Evolutionary conservation across 257 asterid species (phyloP), one percentile per base, ranked within the genome.

Genomic region (Rhazya stricta): DNA sequence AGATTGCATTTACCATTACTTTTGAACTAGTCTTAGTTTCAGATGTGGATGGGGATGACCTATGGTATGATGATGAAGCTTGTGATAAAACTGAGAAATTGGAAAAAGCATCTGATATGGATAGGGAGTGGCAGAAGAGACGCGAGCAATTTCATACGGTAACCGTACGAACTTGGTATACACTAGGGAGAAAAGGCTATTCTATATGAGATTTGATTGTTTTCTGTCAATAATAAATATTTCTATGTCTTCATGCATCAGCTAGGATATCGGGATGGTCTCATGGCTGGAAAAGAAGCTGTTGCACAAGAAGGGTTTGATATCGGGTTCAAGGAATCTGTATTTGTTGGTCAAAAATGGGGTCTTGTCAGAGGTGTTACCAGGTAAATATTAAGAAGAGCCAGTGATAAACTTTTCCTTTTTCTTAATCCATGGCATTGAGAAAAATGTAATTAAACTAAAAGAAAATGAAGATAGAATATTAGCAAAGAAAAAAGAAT

Each of bases 231-330:
- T 48, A 32, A 56, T 43, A 51, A 73, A 41, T 76, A 21, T 68
- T 54, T 78, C 56, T 78, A 15, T 37, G 78, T 83, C 81, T 57
- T 75, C 79, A 74, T 66, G 36, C 66, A 34, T 78, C 75, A 94
- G 98, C 80, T 90, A n/a, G 99, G 99, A 81, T 94, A 92, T 81
- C 97, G 99, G 37, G 99, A 94, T 67, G 99, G 99, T 77, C 77
- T 92, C 67, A 79, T 90, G 48, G 92, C 92, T 71, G 99, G 96
- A 77, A 88, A 92, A 80, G 97, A 94, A 78, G 85, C 90, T 71
- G 88, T 97, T 34, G 91, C 87, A 16, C 98, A 94, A 74, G 92
- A 89, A 58, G 97, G 99, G 37, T 94, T 94, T 81, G 88, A 89
- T 83, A 77, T 79, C 16, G 99, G 97, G 45, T 92, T 92, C 65